Conservation (phyloP, 202 grass and related monocot species). For the Sporobolus alterniflorus region DNA sequence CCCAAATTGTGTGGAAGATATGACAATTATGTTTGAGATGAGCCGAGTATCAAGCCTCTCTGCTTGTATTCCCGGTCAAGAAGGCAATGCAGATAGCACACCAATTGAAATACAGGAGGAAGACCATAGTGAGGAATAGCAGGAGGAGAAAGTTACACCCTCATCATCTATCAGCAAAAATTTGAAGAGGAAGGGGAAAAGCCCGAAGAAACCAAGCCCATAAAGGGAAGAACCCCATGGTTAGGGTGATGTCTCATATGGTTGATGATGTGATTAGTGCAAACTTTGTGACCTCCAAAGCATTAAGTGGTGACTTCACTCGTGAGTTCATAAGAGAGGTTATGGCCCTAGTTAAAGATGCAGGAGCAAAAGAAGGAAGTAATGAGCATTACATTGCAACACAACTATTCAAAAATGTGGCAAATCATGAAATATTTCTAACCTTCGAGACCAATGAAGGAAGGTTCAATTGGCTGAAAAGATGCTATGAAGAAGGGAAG, state of each 20-base stretch:
- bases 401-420: not conserved
- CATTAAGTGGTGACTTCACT: not conserved
- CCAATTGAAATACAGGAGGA: too few species aligned
- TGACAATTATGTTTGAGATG: not conserved
- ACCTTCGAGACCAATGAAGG: not conserved
- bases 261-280: not conserved
- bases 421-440: not conserved
- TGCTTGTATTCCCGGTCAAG: not conserved
- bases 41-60: not conserved
- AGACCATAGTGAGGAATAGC: too few species aligned
- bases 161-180: not conserved
- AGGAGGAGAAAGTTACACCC: too few species aligned
- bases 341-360: not conserved
- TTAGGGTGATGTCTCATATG: not conserved
- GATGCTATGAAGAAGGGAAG: not conserved
- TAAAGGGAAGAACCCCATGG: not conserved
- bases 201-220: not conserved
- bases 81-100: too few species aligned
- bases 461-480: not conserved
- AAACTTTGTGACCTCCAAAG: not conserved
- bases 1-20: not conserved
- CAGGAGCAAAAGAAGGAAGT: not conserved
- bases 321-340: not conserved
- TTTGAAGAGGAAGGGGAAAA: not conserved
- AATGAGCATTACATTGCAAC: not conserved